phyloP scores from a whole-genome alignment of 2,329 filamentous ascomycete genomes.

The Metarhizium humberi region DNA sequence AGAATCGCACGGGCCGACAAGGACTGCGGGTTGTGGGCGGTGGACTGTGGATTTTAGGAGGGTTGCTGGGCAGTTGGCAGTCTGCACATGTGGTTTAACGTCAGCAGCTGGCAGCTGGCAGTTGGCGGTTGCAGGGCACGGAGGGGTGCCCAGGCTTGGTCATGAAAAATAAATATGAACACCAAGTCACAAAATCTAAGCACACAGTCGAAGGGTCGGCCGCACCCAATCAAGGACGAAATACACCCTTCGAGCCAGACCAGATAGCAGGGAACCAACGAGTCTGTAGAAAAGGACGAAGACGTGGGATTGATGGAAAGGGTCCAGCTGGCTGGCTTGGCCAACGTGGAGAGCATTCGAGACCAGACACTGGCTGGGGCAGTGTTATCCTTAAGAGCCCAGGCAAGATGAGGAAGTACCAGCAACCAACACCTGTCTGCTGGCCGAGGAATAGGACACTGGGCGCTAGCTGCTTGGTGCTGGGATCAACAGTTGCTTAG shows the following conservation, averaged over 20 bases:
- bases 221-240: neutral
- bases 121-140: neutral
- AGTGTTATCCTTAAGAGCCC: too few species aligned
- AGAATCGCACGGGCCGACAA: constrained; percentile 11
- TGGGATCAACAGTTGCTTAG: neutral
- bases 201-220: neutral
- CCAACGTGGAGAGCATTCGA: constrained; percentile 9
- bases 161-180: too few species aligned
- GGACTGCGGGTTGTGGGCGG: neutral
- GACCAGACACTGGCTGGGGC: constrained; percentile 10
- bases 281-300: neutral
- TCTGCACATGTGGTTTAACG: neutral
- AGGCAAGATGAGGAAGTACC: too few species aligned
- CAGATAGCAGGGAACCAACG: neutral
- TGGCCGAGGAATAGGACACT: neutral
- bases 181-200: neutral
- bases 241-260: neutral
- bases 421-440: too few species aligned
- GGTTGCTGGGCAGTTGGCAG: neutral
- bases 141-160: too few species aligned
- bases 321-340: constrained; percentile 4
- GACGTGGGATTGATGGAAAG: neutral
- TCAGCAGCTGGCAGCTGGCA: neutral
- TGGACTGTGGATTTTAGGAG: neutral
- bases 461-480: neutral